These are phyloP conservation scores for Fusarium scirpi DNA, from an alignment of 2,329 filamentous ascomycete genomes.

Conservation along the genomic window DNA sequence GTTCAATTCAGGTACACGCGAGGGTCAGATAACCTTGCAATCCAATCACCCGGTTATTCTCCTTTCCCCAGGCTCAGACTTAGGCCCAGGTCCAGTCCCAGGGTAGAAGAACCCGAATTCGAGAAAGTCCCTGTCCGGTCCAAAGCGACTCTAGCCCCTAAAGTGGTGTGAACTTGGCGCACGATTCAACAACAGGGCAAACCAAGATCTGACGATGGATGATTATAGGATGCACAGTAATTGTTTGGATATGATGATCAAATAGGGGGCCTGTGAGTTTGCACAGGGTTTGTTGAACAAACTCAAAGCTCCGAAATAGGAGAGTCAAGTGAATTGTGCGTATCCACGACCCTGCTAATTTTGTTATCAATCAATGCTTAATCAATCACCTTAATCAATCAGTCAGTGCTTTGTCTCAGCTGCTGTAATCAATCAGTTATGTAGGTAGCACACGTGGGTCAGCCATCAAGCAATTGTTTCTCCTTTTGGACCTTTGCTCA, in stretches of 20 bases:
- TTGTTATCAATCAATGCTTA: slow-evolving; percentile 41
- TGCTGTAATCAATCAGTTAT: slow-evolving; percentile 20
- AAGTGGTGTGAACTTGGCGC: not conserved
- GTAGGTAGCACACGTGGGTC: slow-evolving; percentile 15
- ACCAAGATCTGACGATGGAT: not conserved
- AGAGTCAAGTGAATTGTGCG: not conserved
- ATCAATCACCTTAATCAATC: slow-evolving; percentile 37
- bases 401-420: slow-evolving; percentile 31
- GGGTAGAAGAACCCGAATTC: slow-evolving; percentile 29
- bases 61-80: slow-evolving; percentile 11
- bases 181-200: slow-evolving; percentile 3
- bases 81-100: not conserved
- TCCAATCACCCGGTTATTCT: slow-evolving; percentile 16
- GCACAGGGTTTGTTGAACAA: not conserved
- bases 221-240: slow-evolving; percentile 6
- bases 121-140: slow-evolving; percentile 12
- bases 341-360: slow-evolving; percentile 13
- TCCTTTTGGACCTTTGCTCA: not conserved
- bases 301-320: slow-evolving; percentile 24
- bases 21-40: slow-evolving; percentile 8
- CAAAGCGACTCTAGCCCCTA: slow-evolving; percentile 11
- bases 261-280: slow-evolving; percentile 13
- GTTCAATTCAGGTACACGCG: not conserved
- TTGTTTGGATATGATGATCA: slow-evolving; percentile 19
- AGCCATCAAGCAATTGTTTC: slow-evolving; percentile 1